These are phyloP conservation scores for Luffa aegyptiaca DNA, from an alignment of 306 rosid species.

Conservation along the genomic window DNA sequence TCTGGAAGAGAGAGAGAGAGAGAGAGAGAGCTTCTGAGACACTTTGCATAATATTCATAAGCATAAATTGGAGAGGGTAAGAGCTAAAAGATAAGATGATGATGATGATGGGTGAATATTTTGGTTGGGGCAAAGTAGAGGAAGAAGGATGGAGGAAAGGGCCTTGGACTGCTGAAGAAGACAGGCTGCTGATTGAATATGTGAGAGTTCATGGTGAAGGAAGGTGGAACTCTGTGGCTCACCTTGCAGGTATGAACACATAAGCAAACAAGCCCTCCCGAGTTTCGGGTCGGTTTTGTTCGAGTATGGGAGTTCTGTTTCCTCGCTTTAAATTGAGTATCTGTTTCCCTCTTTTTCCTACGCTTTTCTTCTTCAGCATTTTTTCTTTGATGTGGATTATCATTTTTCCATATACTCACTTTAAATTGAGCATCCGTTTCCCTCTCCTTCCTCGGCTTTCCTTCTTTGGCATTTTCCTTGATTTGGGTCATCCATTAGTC, in stretches of 20 bases:
- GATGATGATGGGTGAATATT: conserved; percentile 38
- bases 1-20: conserved; percentile 15
- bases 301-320: neutral
- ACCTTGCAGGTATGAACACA: conserved; percentile 52
- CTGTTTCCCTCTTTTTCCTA: neutral
- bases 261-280: neutral
- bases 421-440: neutral
- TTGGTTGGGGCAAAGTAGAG: conserved; percentile 55
- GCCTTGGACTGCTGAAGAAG: conserved; percentile 97
- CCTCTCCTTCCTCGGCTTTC: neutral
- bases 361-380: neutral
- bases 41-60: neutral
- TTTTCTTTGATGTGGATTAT: neutral
- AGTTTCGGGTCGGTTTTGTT: neutral
- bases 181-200: conserved; percentile 70
- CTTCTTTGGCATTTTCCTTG: neutral
- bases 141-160: conserved; percentile 94
- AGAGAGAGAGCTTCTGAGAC: neutral
- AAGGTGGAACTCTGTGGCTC: conserved; percentile 93
- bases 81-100: neutral
- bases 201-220: conserved; percentile 89
- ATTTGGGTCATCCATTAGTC: neutral
- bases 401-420: neutral
- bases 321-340: neutral
- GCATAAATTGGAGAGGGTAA: neutral